Base-by-base conservation (phyloP, 768 basidiomycete species). In the Trametes villosa region DNA sequence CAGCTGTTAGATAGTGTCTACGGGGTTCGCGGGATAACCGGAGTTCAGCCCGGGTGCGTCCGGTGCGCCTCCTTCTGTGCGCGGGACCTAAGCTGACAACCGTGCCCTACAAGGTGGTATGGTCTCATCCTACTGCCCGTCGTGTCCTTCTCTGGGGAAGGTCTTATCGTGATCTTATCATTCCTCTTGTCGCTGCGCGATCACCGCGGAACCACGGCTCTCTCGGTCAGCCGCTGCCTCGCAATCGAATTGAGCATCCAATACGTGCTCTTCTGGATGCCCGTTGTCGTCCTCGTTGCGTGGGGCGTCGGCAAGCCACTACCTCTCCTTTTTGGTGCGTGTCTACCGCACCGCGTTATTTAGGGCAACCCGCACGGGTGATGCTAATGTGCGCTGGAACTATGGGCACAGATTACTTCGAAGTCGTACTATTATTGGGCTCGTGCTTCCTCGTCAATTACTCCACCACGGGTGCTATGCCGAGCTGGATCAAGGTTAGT, bases 231-330 rank as follows among this genome's bases (percentile, higher is more conserved):
- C n/a, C n/a, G n/a, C n/a, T n/a, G n/a, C n/a, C 73, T 89, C 18
- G 89, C 89, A 0, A 91, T 92, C 60, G 89, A 92, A 69, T 77
- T 90, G 40, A 86, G 85, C 66, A 89, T 91, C 53, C 89, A 92
- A 65, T 91, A 91, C 70, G 79, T 79, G 18, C 76, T 91, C 15
- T 89, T 89, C 71, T 92, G 89, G 89, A 86, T 86, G 81, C 89
- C 89, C 0, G 78, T 89, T 64, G 69, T 90, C 31, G 81, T 87
- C 2, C 68, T 92, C 29, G 74, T 90, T 26, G 85, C 81, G 0
- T 92, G 89, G 89, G 85, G 84, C 81, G 76, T 76, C 4, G 66
- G 73, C 44, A 85, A 78, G 65, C 88, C 89, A 0, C 72, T 91
- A 70, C 75, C 77, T 11, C 71, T 91, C 24, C 76, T 91, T 30